Evolutionary conservation across 768 basidiomycete species (phyloP).

Genomic region (Lanmaoa rubissima): DNA sequence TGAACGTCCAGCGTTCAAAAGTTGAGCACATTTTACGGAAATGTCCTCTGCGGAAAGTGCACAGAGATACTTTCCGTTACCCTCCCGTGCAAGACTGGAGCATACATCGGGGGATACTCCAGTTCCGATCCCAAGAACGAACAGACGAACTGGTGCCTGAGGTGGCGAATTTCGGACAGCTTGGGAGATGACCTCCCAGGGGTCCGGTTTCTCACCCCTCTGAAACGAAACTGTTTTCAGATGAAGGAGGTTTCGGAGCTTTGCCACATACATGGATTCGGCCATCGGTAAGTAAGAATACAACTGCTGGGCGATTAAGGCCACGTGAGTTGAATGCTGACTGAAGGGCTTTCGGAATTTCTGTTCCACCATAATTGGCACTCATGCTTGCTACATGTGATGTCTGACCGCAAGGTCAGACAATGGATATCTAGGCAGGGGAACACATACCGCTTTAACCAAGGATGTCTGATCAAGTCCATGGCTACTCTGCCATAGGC

Average conservation of each 20-base stretch:
- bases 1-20: slow-evolving; percentile 51
- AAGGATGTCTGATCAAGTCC: slow-evolving; percentile 33
- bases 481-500: slow-evolving; percentile 38
- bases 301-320: slow-evolving; percentile 39
- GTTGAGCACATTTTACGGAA: slow-evolving; percentile 44
- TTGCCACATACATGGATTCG: slow-evolving; percentile 31
- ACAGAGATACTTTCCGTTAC: slow-evolving; percentile 50
- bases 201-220: slow-evolving; percentile 15
- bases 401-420: slow-evolving; percentile 33
- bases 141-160: slow-evolving; percentile 45
- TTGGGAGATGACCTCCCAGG: slow-evolving; percentile 19
- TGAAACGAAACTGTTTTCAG: background rate
- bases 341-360: slow-evolving; percentile 43
- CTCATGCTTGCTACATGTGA: slow-evolving; percentile 39
- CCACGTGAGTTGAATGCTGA: slow-evolving; percentile 37
- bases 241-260: background rate
- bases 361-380: slow-evolving; percentile 51
- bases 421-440: background rate
- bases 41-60: slow-evolving; percentile 47
- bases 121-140: slow-evolving; percentile 57
- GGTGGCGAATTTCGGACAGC: slow-evolving; percentile 34
- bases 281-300: slow-evolving; percentile 64
- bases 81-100: slow-evolving; percentile 51
- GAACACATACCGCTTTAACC: slow-evolving; percentile 34
- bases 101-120: slow-evolving; percentile 49